Evolutionary conservation across 2,329 filamentous ascomycete genomes (phyloP).

Genomic region (Knufia fluminis): DNA sequence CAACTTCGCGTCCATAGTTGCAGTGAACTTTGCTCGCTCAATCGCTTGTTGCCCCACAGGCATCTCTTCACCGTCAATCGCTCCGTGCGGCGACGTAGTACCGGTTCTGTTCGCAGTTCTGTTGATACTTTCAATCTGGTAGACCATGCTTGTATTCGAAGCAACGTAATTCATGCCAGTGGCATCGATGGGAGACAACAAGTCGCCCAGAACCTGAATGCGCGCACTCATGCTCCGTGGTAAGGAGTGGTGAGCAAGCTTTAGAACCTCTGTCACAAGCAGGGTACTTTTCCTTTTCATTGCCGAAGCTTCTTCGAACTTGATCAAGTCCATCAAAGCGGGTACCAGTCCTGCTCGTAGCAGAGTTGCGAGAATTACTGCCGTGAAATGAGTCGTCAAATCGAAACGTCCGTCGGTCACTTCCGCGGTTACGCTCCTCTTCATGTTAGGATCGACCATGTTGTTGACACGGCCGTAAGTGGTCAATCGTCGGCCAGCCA

Average conservation of each 20-base stretch:
- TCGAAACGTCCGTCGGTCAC: slow-evolving; percentile 67
- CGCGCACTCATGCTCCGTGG: slow-evolving; percentile 73
- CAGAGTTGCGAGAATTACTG: slow-evolving; percentile 74
- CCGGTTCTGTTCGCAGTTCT: slow-evolving; percentile 70
- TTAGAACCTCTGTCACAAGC: slow-evolving; percentile 81
- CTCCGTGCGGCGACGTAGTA: slow-evolving; percentile 30
- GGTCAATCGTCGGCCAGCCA: slow-evolving; percentile 83
- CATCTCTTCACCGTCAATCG: slow-evolving; percentile 30
- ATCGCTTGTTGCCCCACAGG: slow-evolving; percentile 27
- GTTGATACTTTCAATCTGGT: slow-evolving; percentile 96
- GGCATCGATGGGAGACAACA: slow-evolving; percentile 67
- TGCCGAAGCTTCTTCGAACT: slow-evolving; percentile 39
- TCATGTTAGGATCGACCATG: slow-evolving; percentile 50
- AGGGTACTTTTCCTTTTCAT: slow-evolving; percentile 83
- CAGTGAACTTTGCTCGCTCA: slow-evolving; percentile 49
- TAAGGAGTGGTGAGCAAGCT: slow-evolving; percentile 75
- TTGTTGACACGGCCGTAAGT: slow-evolving; percentile 94
- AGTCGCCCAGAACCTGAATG: slow-evolving; percentile 76
- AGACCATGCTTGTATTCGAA: slow-evolving; percentile 79
- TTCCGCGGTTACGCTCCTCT: slow-evolving; percentile 39
- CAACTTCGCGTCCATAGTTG: slow-evolving; percentile 54
- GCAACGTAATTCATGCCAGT: slow-evolving; percentile 66
- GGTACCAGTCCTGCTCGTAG: slow-evolving; percentile 63
- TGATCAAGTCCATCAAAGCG: slow-evolving; percentile 41
- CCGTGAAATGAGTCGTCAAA: slow-evolving; percentile 88